A percentile compares a stretch with the other conserved stretches of the same genome.
phyloP scores from a whole-genome alignment of 345 rosid genomes.

The Camelina neglecta region DNA sequence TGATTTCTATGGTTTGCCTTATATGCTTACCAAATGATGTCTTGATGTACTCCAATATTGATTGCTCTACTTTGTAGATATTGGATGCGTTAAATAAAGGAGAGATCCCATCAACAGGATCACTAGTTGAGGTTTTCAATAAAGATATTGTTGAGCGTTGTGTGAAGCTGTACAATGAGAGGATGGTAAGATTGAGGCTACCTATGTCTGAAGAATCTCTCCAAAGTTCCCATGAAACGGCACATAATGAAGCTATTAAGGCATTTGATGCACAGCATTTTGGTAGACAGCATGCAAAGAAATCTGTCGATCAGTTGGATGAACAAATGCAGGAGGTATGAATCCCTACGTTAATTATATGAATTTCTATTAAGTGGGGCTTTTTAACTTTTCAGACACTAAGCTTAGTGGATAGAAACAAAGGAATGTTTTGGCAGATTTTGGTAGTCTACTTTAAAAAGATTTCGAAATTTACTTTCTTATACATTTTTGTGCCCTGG shows the following conservation, averaged over 20 bases:
- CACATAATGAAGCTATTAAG: slow-evolving; percentile 62
- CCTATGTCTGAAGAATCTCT: slow-evolving; percentile 74
- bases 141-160: slow-evolving; percentile 90
- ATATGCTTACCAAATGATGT: neutral
- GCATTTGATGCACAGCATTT: slow-evolving; percentile 91
- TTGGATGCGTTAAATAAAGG: slow-evolving; percentile 98
- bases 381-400: slow-evolving; percentile 12
- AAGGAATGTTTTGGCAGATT: slow-evolving; percentile 8
- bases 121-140: slow-evolving; percentile 96
- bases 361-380: neutral
- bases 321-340: slow-evolving; percentile 87
- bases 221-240: slow-evolving; percentile 67
- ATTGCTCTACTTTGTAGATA: slow-evolving; percentile 60
- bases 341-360: slow-evolving; percentile 11
- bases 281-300: slow-evolving; percentile 93
- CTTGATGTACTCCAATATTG: slow-evolving; percentile 22
- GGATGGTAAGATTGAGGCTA: slow-evolving; percentile 62
- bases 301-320: slow-evolving; percentile 73
- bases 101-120: slow-evolving; percentile 99
- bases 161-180: slow-evolving; percentile 74
- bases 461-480: slow-evolving; percentile 6
- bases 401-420: slow-evolving; percentile 7
- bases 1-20: neutral
- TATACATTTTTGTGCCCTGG: slow-evolving; percentile 13
- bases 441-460: neutral